Evolutionary conservation across 345 rosid species (phyloP).

Genomic region (Carallia brachiata): DNA sequence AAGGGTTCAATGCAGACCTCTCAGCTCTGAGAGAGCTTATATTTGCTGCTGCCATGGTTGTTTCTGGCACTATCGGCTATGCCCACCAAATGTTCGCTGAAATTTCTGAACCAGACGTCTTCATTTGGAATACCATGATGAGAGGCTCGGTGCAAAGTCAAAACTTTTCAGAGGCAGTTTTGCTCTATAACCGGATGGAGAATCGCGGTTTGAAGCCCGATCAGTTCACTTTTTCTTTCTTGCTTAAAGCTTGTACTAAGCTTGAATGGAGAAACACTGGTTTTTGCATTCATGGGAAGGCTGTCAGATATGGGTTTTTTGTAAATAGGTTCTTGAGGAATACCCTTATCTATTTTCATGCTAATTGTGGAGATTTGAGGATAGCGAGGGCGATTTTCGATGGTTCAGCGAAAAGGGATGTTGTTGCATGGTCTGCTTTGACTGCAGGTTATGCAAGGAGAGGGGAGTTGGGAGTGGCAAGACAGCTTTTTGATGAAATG

Average conservation of each 20-base stretch:
- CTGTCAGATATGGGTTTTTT: constrained; percentile 49
- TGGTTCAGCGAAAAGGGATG: constrained; percentile 44
- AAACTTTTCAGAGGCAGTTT: constrained; percentile 36
- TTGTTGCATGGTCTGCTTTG: constrained; percentile 78
- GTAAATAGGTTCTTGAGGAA: constrained; percentile 54
- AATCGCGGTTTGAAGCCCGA: constrained; percentile 41
- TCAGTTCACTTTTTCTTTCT: constrained; percentile 60
- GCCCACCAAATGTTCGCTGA: constrained; percentile 60
- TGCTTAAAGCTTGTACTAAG: constrained; percentile 65
- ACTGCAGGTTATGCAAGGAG: constrained; percentile 73
- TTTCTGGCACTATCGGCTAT: constrained; percentile 46
- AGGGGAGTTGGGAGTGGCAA: constrained; percentile 52
- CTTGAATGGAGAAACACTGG: constrained; percentile 51
- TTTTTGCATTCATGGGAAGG: constrained; percentile 60
- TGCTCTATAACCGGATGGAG: constrained; percentile 53
- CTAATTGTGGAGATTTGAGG: constrained; percentile 60
- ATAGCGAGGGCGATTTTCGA: constrained; percentile 54
- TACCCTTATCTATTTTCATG: constrained; percentile 58
- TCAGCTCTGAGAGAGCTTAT: constrained; percentile 54
- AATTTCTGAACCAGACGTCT: constrained; percentile 51
- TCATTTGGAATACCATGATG: constrained; percentile 59
- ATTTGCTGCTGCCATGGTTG: constrained; percentile 36
- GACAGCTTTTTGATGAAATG: constrained; percentile 59
- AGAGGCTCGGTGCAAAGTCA: constrained; percentile 59
- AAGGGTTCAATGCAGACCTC: constrained; percentile 49